Base-by-base conservation (phyloP, 2,329 filamentous ascomycete genomes). In the Xylariaceae sp. region DNA sequence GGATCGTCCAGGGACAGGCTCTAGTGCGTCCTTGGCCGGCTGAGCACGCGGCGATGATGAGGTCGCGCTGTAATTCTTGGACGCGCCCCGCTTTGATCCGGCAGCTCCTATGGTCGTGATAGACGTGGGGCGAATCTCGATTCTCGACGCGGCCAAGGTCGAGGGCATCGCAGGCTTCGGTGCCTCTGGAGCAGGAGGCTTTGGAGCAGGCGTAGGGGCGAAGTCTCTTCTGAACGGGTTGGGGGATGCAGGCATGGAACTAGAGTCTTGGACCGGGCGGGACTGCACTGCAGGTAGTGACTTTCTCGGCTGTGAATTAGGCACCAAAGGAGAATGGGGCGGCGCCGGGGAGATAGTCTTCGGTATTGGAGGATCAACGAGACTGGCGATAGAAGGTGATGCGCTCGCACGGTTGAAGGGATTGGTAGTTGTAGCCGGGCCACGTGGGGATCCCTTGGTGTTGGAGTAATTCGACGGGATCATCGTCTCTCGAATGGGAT, bases 351-450 rank as follows among this genome's bases (percentile, higher is more conserved):
- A 68, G 16, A 62, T 60, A 16, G 62, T 59, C 40, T 48, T 51
- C 32, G 63, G 68, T 31, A 69, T 64, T 8, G 75, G 74, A 23
- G 83, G 84, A 51, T 95, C 88, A 35, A 96, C 86, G 41, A 96
- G 74, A 63, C 87, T 94, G 5, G 88, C 83, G 51, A 96, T 95
- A 3, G 90, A 90, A 1, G 90, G 89, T 4, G 90, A 96, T 27
- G 85, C 85, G 58, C 85, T 90, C n/a, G 86, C 84, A 38, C 84
- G 78, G 62, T 84, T 83, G 38, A 74, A 55, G 3, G 65, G 35
- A 34, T 63, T n/a, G n/a, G n/a, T 54, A 9, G 45, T 49, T 9
- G 33, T 52, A 13, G 37, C 37, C 29, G 65, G 62, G 3, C 60
- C 62, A 32, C 71, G 68, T n/a, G 75, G 76, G 6, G 76, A 78